A percentile compares a stretch with the other conserved stretches of the same genome.
Conservation (phyloP, 768 basidiomycete species). For the Lepiota brunneoincarnata region DNA sequence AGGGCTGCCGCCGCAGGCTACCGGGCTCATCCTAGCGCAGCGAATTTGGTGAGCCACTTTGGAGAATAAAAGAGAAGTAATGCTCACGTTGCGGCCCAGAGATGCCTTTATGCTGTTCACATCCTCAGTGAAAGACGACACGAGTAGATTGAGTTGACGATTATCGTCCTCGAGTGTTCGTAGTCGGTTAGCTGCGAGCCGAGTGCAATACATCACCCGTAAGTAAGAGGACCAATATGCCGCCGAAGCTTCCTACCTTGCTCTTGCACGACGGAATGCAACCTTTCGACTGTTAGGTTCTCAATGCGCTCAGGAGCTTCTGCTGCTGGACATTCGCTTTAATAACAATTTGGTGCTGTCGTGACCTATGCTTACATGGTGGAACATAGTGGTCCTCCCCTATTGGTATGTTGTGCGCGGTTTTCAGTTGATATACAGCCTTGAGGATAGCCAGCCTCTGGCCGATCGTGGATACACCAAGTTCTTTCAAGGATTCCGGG, state of each 20-base stretch:
- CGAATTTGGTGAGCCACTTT: constrained; percentile 13
- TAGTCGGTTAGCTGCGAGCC: constrained; percentile 59
- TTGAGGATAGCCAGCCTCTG: constrained; percentile 91
- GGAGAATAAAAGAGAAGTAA: not conserved
- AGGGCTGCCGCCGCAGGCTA: constrained; percentile 66
- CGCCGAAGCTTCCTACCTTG: constrained; percentile 52
- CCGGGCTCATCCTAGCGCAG: constrained; percentile 34
- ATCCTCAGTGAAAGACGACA: constrained; percentile 69
- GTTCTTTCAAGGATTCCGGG: constrained; percentile 77
- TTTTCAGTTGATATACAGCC: constrained; percentile 86
- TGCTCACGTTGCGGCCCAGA: constrained; percentile 37
- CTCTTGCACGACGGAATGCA: constrained; percentile 65
- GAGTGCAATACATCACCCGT: not conserved
- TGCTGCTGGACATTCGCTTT: constrained; percentile 21
- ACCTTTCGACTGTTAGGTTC: constrained; percentile 58
- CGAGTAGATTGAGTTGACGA: constrained; percentile 55
- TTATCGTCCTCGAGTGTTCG: constrained; percentile 77
- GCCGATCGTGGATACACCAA: constrained; percentile 89
- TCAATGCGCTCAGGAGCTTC: constrained; percentile 29
- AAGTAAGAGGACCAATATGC: constrained; percentile 5
- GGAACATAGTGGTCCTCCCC: constrained; percentile 86
- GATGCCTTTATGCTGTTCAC: constrained; percentile 42
- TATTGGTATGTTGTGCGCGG: constrained; percentile 78
- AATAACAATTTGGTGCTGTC: not conserved
- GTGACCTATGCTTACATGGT: constrained; percentile 57